Evolutionary conservation across 179 eudicot species (phyloP).

Genomic region (Camellia oleifera): DNA sequence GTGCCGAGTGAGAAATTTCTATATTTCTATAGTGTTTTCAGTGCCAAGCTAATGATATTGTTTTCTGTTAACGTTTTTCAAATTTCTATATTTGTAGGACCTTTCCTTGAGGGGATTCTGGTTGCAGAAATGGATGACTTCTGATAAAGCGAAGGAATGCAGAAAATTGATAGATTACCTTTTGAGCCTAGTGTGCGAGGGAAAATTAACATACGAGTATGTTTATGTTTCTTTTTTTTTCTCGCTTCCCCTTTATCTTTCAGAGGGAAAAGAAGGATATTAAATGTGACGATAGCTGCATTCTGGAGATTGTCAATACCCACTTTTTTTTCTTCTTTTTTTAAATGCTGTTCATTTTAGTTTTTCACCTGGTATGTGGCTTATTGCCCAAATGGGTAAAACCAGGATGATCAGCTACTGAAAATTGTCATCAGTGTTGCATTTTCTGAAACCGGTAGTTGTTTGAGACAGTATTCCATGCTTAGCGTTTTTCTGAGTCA

Average conservation of each 20-base stretch:
- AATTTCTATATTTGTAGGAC: slow-evolving; percentile 44
- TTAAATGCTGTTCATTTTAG: not conserved
- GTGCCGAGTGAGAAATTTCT: not conserved
- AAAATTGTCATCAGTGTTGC: not conserved
- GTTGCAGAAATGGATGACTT: slow-evolving; percentile 84
- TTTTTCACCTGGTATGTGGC: not conserved
- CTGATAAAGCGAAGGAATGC: slow-evolving; percentile 72
- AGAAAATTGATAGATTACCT: slow-evolving; percentile 77
- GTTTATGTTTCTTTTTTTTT: slow-evolving; percentile 19
- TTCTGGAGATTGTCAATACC: not conserved
- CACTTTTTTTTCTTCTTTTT: too few relatives aligned
- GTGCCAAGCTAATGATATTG: too few relatives aligned
- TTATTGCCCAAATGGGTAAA: not conserved
- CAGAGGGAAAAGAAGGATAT: not conserved
- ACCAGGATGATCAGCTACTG: slow-evolving; percentile 5
- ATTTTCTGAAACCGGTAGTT: not conserved
- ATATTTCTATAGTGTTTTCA: slow-evolving; percentile 18
- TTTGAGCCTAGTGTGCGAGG: slow-evolving; percentile 55
- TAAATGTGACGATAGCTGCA: not conserved
- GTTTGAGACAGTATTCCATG: not conserved
- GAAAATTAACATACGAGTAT: slow-evolving; percentile 81
- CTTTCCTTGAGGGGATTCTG: slow-evolving; percentile 89
- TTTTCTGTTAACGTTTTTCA: slow-evolving; percentile 1
- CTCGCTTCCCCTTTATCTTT: not conserved
- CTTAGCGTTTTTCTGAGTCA: not conserved